Base-by-base conservation (phyloP, 495 filamentous ascomycete species). In the Penicillium coprophilum region DNA sequence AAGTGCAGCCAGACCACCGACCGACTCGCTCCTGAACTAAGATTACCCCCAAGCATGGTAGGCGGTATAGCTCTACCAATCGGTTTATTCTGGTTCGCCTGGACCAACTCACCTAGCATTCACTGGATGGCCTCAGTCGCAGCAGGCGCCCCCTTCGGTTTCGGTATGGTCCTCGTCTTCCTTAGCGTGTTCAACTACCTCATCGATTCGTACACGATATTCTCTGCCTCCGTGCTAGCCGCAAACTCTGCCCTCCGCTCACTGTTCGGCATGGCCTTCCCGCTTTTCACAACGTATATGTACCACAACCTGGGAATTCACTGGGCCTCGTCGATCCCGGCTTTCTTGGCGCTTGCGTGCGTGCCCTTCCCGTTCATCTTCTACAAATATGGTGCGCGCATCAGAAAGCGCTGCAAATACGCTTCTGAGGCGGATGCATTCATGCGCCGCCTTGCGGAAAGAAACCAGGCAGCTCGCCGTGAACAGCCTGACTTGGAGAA, bases 341-440 rank as follows among this genome's bases (percentile, higher is more conserved):
- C 88, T 0, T 92, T 93, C 73, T 72, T 94, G 9, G 84, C 87
- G 4, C 71, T 93, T n/a, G 80, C 77, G n/a, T 92, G 89, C 68
- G 76, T 91, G 45, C 90, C 90, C 0, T 89, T 91, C 69, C 90
- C 89, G 6, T 87, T 88, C 73, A 69, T 95, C 32, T 90, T 94
- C 73, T 90, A 88, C 71, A 84, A 82, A 61, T 94, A 91, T 67
- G 90, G 90, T 76, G 68, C 68, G 0, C 44, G 59, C 21, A 87
- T 93, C 52, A 78, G 89, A 6, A 71, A 76, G 60, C 76, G 72
- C 31, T 92, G 89, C 75, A 86, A 84, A 70, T 93, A 80, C 61
- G 84, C 89, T 13, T 79, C 82, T 23, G 66, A 75, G 32, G 70
- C 72, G 0, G 67, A 69, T 28, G 67, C 67, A 0, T 73, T 73